These are phyloP conservation scores for Ophiostoma angusticollis DNA, from an alignment of 2,329 filamentous ascomycete species.

Conservation along the genomic window DNA sequence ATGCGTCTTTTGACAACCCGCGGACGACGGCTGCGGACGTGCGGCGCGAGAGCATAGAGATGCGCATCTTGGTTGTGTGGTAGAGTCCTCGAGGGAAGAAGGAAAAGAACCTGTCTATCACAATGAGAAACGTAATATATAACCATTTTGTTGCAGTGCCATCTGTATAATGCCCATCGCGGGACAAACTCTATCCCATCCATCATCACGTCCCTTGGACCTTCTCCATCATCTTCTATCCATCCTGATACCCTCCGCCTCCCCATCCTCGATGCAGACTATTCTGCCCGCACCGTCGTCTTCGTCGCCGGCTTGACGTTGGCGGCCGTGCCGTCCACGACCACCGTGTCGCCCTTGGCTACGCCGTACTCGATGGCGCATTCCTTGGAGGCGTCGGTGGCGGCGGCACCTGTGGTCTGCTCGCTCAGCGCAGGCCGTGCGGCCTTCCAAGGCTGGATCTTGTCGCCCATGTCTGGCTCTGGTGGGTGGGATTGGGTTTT, in stretches of 20 bases:
- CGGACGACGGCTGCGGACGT: constrained; percentile 6
- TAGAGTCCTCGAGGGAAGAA: not conserved
- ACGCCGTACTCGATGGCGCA: constrained; percentile 6
- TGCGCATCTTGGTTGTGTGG: constrained; percentile 13
- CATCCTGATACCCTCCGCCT: not conserved
- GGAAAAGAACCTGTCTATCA: no score
- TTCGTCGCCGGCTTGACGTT: constrained; percentile 7
- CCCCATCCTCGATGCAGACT: not conserved
- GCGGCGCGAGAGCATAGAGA: constrained; percentile 12
- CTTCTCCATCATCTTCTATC: not conserved
- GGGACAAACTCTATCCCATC: no score
- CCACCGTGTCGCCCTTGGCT: constrained; percentile 3
- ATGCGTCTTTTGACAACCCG: constrained; percentile 12
- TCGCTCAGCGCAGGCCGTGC: constrained; percentile 6
- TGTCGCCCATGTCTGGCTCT: constrained; percentile 11
- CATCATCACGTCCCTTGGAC: no score
- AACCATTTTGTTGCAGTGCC: no score
- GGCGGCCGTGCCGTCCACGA: constrained; percentile 9
- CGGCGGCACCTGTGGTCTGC: not conserved
- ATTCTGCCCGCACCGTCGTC: constrained; percentile 4
- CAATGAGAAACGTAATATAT: no score
- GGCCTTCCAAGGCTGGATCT: constrained; percentile 12
- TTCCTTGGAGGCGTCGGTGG: not conserved
- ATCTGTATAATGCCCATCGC: no score
- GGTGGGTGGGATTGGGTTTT: no score